Conservation (phyloP, 805 yeast genomes). For the Zygosaccharomyces kombuchaensis region DNA sequence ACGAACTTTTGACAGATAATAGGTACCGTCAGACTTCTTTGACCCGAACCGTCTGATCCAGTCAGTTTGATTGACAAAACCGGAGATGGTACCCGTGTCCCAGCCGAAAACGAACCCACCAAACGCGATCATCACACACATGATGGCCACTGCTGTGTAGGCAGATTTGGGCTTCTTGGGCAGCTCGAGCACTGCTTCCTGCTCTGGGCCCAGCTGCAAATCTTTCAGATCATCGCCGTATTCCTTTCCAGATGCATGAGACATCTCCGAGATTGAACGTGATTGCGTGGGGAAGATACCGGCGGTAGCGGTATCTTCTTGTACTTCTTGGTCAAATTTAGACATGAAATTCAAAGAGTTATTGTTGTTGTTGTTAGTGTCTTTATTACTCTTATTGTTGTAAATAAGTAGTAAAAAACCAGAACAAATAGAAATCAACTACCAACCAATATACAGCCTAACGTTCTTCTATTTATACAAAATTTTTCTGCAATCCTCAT, state of each 20-base stretch:
- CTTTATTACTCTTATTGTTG: constrained; percentile 7
- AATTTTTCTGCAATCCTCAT: constrained; percentile 1
- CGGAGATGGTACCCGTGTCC: constrained; percentile 79
- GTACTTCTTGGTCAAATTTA: background rate
- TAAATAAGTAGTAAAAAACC: background rate
- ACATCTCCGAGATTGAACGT: constrained; percentile 18
- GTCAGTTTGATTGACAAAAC: constrained; percentile 57
- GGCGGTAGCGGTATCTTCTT: background rate
- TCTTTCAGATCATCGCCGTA: constrained; percentile 27
- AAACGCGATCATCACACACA: constrained; percentile 34
- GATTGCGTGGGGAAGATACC: constrained; percentile 17
- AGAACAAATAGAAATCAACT: background rate
- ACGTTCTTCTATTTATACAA: constrained; percentile 11
- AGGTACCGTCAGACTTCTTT: constrained; percentile 38
- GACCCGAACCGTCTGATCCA: constrained; percentile 56
- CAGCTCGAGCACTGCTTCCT: constrained; percentile 17
- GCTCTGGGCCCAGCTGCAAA: constrained; percentile 8
- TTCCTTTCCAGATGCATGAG: constrained; percentile 31
- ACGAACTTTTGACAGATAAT: constrained; percentile 48
- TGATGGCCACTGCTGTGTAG: constrained; percentile 32
- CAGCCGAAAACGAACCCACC: constrained; percentile 58
- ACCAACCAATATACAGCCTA: background rate
- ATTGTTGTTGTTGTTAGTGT: constrained; percentile 4
- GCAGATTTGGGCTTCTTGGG: constrained; percentile 37
- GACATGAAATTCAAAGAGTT: background rate